Percentiles rank a stretch among this genome's conserved stretches.
Evolutionary conservation across 805 yeast species (phyloP).

Genomic region (Cyberlindnera mississippiensis): DNA sequence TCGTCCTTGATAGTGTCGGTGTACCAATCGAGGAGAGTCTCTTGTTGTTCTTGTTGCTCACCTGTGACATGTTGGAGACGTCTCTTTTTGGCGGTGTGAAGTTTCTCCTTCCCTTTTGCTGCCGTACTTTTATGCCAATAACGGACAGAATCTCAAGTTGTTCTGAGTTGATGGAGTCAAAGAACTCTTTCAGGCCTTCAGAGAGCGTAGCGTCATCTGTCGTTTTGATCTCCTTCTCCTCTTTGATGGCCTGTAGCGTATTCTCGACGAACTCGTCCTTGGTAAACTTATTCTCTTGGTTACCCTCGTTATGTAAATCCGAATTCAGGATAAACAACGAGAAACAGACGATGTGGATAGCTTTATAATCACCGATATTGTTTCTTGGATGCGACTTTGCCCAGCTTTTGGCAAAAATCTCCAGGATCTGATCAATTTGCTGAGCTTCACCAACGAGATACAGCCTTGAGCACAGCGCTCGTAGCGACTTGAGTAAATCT

Average conservation of each 20-base stretch:
- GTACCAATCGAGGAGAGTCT: slow-evolving; percentile 28
- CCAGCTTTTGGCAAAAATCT: slow-evolving; percentile 66
- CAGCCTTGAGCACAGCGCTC: slow-evolving; percentile 59
- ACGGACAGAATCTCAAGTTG: slow-evolving; percentile 18
- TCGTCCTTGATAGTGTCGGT: slow-evolving; percentile 6
- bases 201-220: slow-evolving; percentile 2
- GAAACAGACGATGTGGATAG: slow-evolving; percentile 71
- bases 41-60: slow-evolving; percentile 20
- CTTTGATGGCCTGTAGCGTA: slow-evolving; percentile 44
- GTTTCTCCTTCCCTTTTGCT: slow-evolving; percentile 9
- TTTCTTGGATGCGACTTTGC: slow-evolving; percentile 42
- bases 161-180: slow-evolving; percentile 32
- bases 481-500: slow-evolving; percentile 53
- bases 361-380: slow-evolving; percentile 46
- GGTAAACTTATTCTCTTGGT: slow-evolving; percentile 35
- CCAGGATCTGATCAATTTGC: slow-evolving; percentile 69
- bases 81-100: slow-evolving; percentile 13
- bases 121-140: slow-evolving; percentile 6
- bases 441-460: slow-evolving; percentile 81
- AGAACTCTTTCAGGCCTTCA: slow-evolving; percentile 29
- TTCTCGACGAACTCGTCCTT: slow-evolving; percentile 44
- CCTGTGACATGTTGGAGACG: slow-evolving; percentile 20
- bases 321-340: slow-evolving; percentile 72
- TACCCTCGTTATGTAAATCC: slow-evolving; percentile 58
- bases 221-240: slow-evolving; percentile 11